These are phyloP conservation scores for Cladophialophora exuberans DNA, from an alignment of 2,329 filamentous ascomycete species.

Conservation along the genomic window DNA sequence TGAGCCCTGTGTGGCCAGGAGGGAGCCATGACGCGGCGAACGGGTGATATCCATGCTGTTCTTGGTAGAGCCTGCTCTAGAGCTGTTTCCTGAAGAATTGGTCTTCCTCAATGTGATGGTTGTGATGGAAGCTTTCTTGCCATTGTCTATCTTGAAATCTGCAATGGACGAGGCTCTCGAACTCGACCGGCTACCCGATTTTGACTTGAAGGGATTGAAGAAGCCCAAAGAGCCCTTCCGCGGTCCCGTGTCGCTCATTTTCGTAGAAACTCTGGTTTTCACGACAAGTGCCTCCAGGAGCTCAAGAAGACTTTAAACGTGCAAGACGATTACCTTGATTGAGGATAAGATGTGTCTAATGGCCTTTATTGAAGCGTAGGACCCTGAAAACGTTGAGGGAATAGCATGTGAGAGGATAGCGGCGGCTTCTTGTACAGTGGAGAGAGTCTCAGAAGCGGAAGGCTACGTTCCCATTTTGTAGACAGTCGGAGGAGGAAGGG, in stretches of 20 bases:
- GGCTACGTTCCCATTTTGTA: neutral
- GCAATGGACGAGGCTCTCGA: slow-evolving; percentile 21
- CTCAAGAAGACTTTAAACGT: neutral
- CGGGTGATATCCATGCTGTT: slow-evolving; percentile 15
- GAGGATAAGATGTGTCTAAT: no score
- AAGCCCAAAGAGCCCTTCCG: slow-evolving; percentile 26
- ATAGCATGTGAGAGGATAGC: neutral
- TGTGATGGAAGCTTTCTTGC: slow-evolving; percentile 2
- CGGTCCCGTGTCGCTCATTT: slow-evolving; percentile 18
- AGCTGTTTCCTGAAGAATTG: slow-evolving; percentile 4
- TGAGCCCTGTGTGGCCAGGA: slow-evolving; percentile 12
- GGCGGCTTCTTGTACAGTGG: neutral
- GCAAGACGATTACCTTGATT: no score
- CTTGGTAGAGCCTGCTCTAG: slow-evolving; percentile 10
- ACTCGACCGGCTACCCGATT: slow-evolving; percentile 12
- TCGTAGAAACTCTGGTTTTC: neutral
- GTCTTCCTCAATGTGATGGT: slow-evolving; percentile 18
- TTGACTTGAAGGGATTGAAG: slow-evolving; percentile 26
- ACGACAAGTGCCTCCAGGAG: no score
- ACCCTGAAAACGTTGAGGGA: no score
- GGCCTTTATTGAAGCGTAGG: no score
- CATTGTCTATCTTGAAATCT: slow-evolving; percentile 16
- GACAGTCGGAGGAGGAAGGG: neutral
- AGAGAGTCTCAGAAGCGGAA: neutral
- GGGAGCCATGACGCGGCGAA: slow-evolving; percentile 12